Conservation (phyloP, 768 basidiomycete species). For the Mrakia hoshinonis region DNA sequence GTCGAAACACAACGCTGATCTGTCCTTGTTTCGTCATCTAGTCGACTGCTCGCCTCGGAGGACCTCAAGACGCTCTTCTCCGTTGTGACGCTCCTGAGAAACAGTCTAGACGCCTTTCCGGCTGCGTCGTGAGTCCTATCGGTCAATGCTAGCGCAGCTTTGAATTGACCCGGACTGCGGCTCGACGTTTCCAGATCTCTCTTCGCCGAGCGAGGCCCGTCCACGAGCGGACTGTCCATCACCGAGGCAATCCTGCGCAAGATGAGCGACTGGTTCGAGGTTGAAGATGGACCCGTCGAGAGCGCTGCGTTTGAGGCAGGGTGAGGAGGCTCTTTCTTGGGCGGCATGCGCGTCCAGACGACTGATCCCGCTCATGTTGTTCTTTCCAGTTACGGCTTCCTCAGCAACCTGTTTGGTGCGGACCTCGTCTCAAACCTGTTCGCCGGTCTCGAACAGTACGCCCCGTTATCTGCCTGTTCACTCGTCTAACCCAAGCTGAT, state of each 20-base stretch:
- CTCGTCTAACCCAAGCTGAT: conserved; percentile 24
- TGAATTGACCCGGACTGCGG: no score
- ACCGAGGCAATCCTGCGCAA: conserved; percentile 61
- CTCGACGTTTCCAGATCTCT: conserved; percentile 26
- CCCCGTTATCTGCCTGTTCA: conserved; percentile 12
- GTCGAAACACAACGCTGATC: neutral
- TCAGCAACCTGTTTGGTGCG: conserved; percentile 49
- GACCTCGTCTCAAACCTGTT: conserved; percentile 57
- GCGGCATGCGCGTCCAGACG: no score
- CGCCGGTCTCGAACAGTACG: conserved; percentile 54
- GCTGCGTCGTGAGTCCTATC: conserved; percentile 49
- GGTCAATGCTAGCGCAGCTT: no score
- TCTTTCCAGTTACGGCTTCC: conserved; percentile 21
- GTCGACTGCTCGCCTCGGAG: conserved; percentile 52
- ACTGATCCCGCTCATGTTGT: neutral
- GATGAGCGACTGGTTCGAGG: conserved; percentile 63
- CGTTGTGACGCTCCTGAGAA: conserved; percentile 61
- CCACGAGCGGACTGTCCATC: conserved; percentile 45
- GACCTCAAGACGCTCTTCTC: conserved; percentile 57
- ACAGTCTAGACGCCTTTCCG: conserved; percentile 56
- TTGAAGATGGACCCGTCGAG: conserved; percentile 47
- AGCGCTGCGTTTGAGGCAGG: conserved; percentile 27
- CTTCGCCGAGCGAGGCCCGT: conserved; percentile 17
- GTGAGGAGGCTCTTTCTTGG: conserved; percentile 21
- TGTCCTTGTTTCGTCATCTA: conserved; percentile 30